phyloP scores from a whole-genome alignment of 768 basidiomycete genomes.

The Xerocomellus chrysenteron region DNA sequence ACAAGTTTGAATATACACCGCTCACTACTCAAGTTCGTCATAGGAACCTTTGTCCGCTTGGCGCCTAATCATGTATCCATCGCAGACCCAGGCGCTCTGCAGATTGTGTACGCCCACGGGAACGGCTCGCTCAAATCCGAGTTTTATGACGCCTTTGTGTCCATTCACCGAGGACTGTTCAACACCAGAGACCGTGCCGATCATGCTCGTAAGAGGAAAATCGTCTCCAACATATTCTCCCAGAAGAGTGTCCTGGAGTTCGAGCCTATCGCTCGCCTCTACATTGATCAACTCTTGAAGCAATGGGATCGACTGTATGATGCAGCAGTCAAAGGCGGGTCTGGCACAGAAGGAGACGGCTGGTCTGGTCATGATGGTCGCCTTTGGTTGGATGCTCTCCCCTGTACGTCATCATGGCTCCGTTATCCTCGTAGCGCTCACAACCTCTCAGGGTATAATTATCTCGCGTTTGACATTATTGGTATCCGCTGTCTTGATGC shows the following conservation, averaged over 20 bases:
- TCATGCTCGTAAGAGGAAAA: constrained; percentile 89
- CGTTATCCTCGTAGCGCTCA: not conserved
- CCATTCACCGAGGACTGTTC: constrained; percentile 71
- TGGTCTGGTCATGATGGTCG: constrained; percentile 61
- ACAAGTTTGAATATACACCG: not conserved
- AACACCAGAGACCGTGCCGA: constrained; percentile 75
- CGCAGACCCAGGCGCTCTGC: constrained; percentile 74
- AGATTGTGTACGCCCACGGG: constrained; percentile 75
- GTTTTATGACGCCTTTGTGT: constrained; percentile 82
- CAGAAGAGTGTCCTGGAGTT: constrained; percentile 86
- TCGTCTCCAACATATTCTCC: constrained; percentile 82
- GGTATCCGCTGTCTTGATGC: constrained; percentile 35
- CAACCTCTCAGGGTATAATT: constrained; percentile 49
- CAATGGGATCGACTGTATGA: constrained; percentile 78
- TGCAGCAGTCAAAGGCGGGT: constrained; percentile 50
- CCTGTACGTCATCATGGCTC: constrained; percentile 48
- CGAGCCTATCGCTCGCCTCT: constrained; percentile 69
- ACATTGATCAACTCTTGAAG: constrained; percentile 56
- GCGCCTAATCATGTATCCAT: constrained; percentile 79
- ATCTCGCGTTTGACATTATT: constrained; percentile 74
- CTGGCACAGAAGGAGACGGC: constrained; percentile 59
- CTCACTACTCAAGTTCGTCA: not conserved
- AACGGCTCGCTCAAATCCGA: constrained; percentile 78
- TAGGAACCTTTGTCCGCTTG: constrained; percentile 66
- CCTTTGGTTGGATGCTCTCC: constrained; percentile 73